These are phyloP conservation scores for Helichrysum umbraculigerum DNA, from an alignment of 129 eudicot genomes.

Conservation along the genomic window DNA sequence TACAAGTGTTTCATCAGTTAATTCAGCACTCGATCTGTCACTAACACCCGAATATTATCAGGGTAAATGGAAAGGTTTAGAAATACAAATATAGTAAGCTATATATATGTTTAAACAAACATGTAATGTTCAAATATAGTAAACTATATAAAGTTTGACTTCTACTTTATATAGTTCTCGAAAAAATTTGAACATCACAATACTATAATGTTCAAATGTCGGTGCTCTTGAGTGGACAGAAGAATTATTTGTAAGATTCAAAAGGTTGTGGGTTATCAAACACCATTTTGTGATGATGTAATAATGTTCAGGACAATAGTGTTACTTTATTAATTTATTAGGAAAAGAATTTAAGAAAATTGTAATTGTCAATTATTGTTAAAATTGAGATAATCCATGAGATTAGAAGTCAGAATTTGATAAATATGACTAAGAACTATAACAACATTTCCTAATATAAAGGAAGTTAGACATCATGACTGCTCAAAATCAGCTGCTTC, in stretches of 20 bases:
- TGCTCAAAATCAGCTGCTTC: constrained; percentile 70
- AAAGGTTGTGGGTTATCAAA: not conserved
- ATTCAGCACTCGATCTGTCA: too few relatives aligned
- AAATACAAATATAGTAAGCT: too few relatives aligned
- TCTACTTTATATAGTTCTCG: not conserved
- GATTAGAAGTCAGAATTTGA: constrained; percentile 1
- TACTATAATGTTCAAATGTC: not conserved
- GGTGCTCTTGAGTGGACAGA: not conserved
- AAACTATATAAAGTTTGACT: not conserved
- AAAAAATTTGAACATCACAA: not conserved
- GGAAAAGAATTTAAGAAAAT: too few relatives aligned
- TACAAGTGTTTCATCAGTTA: too few relatives aligned
- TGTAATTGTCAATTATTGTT: too few relatives aligned
- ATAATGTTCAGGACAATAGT: not conserved
- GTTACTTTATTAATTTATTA: too few relatives aligned
- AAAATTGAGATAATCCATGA: constrained; percentile 3
- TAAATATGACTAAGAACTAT: not conserved
- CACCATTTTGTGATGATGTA: not conserved
- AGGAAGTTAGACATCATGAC: constrained; percentile 20
- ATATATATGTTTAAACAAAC: too few relatives aligned
- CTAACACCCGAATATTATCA: too few relatives aligned
- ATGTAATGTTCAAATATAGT: too few relatives aligned
- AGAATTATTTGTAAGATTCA: not conserved
- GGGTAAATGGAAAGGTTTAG: too few relatives aligned
- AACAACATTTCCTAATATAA: not conserved